Conservation (phyloP, 1,139 yeast species). For the Wickerhamomyces sp. region DNA sequence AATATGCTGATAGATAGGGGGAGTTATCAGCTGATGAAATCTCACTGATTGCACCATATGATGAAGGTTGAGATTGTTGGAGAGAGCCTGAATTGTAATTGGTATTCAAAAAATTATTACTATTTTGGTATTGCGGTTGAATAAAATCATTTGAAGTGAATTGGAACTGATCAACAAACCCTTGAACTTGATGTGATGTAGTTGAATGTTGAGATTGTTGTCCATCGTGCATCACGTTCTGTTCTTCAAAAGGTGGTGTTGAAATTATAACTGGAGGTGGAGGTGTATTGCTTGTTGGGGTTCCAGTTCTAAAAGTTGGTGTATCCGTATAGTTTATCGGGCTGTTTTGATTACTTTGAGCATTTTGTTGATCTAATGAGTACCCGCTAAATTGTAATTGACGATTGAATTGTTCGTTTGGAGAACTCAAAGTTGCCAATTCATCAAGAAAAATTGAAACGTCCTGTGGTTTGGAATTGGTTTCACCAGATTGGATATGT, state of each 20-base stretch:
- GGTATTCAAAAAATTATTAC: slow-evolving; percentile 3
- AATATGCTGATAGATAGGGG: slow-evolving; percentile 17
- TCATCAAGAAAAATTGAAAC: slow-evolving; percentile 15
- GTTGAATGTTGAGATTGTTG: not conserved
- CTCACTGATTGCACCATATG: slow-evolving; percentile 9
- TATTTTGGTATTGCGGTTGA: slow-evolving; percentile 1
- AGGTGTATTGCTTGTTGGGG: not conserved
- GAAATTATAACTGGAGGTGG: slow-evolving; percentile 17
- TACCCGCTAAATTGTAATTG: not conserved
- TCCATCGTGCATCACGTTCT: not conserved
- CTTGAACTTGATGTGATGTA: not conserved
- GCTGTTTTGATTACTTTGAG: not conserved
- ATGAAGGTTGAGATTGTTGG: slow-evolving; percentile 11
- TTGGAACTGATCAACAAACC: not conserved
- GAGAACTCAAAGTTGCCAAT: slow-evolving; percentile 10
- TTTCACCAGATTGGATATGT: too few relatives aligned
- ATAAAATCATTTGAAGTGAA: not conserved
- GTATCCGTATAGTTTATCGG: slow-evolving; percentile 1
- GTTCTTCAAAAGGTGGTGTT: slow-evolving; percentile 14
- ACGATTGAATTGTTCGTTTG: slow-evolving; percentile 7
- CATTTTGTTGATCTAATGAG: not conserved
- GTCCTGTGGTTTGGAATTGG: not conserved
- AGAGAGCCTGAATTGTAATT: slow-evolving; percentile 8
- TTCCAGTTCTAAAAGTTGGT: slow-evolving; percentile 1
- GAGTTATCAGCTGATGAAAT: slow-evolving; percentile 17